Conservation (phyloP, 2,329 filamentous ascomycete genomes). For the Paraconiothyrium sp. region DNA sequence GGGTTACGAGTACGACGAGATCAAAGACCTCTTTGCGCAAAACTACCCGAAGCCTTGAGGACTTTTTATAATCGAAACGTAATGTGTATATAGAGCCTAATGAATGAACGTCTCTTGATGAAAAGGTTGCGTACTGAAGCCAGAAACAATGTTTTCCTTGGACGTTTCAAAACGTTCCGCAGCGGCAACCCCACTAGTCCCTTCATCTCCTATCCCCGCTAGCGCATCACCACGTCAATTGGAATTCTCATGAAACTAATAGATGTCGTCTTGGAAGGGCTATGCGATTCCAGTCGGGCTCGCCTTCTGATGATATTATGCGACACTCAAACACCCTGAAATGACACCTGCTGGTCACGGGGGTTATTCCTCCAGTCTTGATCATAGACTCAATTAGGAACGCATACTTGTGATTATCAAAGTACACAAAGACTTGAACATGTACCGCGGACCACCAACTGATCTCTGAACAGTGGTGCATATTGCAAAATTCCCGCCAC, state of each 20-base stretch:
- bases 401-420: neutral
- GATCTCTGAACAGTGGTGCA: neutral
- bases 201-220: constrained; percentile 10
- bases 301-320: neutral
- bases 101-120: neutral
- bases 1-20: constrained; percentile 54
- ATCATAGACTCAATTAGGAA: neutral
- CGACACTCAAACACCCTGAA: neutral
- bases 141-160: neutral
- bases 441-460: neutral
- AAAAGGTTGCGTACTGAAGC: neutral
- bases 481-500: neutral
- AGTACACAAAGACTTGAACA: neutral
- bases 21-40: constrained; percentile 50
- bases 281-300: neutral
- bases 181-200: constrained; percentile 2
- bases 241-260: neutral
- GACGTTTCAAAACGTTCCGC: constrained; percentile 1
- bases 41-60: constrained; percentile 38
- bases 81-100: neutral
- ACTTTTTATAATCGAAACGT: neutral
- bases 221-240: constrained; percentile 7
- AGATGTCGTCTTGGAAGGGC: no score
- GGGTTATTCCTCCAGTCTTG: neutral
- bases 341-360: neutral